Percentiles rank a stretch among this genome's conserved stretches.
Evolutionary conservation across 1,284 basidiomycete genomes (phyloP).

Genomic region (Malassezia obtusa): DNA sequence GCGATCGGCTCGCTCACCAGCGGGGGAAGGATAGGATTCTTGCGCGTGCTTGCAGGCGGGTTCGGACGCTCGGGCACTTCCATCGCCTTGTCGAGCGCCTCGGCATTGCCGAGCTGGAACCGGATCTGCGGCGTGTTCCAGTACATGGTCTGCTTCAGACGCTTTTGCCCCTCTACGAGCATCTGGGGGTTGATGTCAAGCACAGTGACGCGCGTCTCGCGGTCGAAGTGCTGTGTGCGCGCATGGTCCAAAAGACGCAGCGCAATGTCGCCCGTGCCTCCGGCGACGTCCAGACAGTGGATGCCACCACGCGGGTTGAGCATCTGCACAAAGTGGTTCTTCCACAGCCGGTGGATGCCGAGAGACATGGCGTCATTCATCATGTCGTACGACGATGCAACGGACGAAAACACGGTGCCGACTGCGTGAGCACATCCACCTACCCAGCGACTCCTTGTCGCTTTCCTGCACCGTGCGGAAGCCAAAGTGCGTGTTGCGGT

Average conservation of each 20-base stretch:
- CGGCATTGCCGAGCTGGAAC: constrained; percentile 89
- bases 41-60: constrained; percentile 22
- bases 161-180: constrained; percentile 80
- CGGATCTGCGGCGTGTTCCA: constrained; percentile 75
- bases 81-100: constrained; percentile 54
- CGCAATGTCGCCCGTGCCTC: constrained; percentile 93
- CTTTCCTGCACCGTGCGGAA: constrained; percentile 74
- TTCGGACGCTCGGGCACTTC: constrained; percentile 19
- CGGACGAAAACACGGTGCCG: constrained; percentile 85
- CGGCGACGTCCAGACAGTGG: constrained; percentile 84
- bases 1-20: constrained; percentile 35
- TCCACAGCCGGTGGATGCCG: constrained; percentile 94
- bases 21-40: constrained; percentile 34
- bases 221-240: constrained; percentile 61
- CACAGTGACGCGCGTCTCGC: constrained; percentile 69
- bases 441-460: constrained; percentile 56
- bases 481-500: constrained; percentile 66
- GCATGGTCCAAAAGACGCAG: constrained; percentile 85
- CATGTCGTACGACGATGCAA: constrained; percentile 88
- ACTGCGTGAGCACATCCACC: constrained; percentile 52
- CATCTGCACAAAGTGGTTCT: constrained; percentile 72
- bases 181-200: constrained; percentile 93
- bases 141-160: constrained; percentile 52
- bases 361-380: constrained; percentile 99
- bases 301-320: constrained; percentile 61